phyloP scores from a whole-genome alignment of 2,329 filamentous ascomycete genomes.

The Phyllosticta paracitricarpa region DNA sequence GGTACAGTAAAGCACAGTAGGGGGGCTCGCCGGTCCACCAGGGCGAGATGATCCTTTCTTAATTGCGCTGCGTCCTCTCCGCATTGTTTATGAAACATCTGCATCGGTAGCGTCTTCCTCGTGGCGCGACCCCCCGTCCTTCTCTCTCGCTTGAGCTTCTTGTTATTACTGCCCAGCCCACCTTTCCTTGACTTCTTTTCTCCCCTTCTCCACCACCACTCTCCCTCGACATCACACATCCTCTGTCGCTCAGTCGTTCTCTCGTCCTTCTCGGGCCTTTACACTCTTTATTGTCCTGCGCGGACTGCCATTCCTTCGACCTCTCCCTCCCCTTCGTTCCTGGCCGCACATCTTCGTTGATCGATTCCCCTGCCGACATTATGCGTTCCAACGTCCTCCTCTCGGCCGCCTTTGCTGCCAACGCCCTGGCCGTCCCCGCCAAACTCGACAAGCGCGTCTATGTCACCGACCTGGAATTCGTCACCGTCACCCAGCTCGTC shows the following conservation, averaged over 20 bases:
- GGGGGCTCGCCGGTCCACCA: neutral
- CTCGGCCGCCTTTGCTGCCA: conserved; percentile 7
- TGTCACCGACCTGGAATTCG: conserved; percentile 8
- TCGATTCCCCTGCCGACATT: neutral
- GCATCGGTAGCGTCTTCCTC: neutral
- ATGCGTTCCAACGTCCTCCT: conserved; percentile 10
- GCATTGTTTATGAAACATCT: conserved; percentile 11
- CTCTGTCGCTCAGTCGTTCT: neutral
- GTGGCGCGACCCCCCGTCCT: neutral
- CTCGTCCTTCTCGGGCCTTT: conserved; percentile 6
- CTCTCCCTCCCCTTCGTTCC: conserved; percentile 1
- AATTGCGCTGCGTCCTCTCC: conserved; percentile 10
- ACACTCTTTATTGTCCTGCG: conserved; percentile 2
- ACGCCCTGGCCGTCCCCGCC: conserved; percentile 11
- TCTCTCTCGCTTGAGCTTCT: neutral
- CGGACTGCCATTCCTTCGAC: conserved; percentile 2
- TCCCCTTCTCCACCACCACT: conserved; percentile 1
- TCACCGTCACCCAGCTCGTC: conserved; percentile 9
- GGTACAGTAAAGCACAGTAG: neutral
- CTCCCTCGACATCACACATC: conserved; percentile 4
- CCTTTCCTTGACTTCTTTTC: neutral
- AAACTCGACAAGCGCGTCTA: conserved; percentile 3
- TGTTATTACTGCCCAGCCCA: neutral
- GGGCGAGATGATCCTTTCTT: conserved; percentile 6
- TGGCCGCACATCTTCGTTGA: conserved; percentile 1